Evolutionary conservation across 441 rosid genomes (phyloP), one percentile per base, ranked within the genome.

Genomic region (Croton setiger): DNA sequence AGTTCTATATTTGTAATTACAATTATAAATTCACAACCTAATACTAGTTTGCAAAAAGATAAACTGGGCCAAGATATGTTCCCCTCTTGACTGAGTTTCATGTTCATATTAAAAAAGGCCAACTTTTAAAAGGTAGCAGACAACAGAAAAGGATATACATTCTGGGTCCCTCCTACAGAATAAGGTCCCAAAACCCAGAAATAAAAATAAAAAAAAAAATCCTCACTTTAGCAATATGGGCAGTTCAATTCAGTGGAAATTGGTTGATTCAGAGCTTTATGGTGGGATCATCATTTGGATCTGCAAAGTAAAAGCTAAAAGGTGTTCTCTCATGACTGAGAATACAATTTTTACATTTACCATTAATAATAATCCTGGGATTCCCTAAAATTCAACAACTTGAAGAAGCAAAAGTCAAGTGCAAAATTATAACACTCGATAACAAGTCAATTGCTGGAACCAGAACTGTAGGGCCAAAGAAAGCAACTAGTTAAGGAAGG

Each of bases 341-440:
- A 27, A 27, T 27, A 45, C 47, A 58, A 8, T 14, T 68, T 72
- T 63, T 67, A 72, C 62, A 67, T 63, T 67, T 69, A 70, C 63
- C 71, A 45, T 66, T n/a, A 27, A 27, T 27, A 27, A 27, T 72
- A 41, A 64, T 63, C 72, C 70, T 75, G 44, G 79, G 75, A 70
- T 75, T 66, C 79, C 79, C 79, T 64, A 70, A 70, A 72, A 73
- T 69, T 80, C 81, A 67, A 68, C 73, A 68, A 53, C 54, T 57
- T 62, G 43, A 21, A 18, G 57, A 10, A 47, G 67, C 67, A 69
- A 69, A 68, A 69, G 76, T 71, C 75, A 69, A 71, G 75, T 27
- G 73, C n/a, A 27, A 27, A 70, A 66, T 59, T 67, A 66, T 33
- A 18, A 64, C 71, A 49, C 52, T 31, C 43, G 17, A 43, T 31